Base-by-base conservation (phyloP, 2,329 filamentous ascomycete genomes). In the Arthrobotrys pseudoclavata region DNA sequence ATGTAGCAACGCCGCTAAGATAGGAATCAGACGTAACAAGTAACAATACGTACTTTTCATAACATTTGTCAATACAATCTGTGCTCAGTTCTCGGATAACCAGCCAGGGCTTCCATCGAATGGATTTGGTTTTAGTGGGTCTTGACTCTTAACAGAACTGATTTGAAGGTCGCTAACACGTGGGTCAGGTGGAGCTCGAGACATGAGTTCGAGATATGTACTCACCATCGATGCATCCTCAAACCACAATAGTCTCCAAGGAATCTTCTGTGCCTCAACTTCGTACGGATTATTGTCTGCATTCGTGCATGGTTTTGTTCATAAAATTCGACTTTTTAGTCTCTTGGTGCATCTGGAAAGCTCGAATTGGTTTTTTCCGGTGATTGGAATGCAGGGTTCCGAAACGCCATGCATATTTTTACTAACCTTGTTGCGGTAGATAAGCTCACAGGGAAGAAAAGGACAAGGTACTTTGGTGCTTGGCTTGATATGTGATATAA, bases 371-470 rank as follows among this genome's bases (percentile, higher is more conserved):
- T 24, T 13, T 31, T 42, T 42, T 22, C 40, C 9, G 1, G 31
- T 60, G 31, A 60, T 26, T 42, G 22, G 55, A 60, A 60, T 60
- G 55, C 34, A 60, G 55, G 55, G 55, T 60, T 60, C 31, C 31
- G 55, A 60, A 42, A 60, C 55, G 55, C 55, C 55, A 60, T 60
- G 34, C 55, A 60, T 60, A 26, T 42, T 42, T n/a, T 42, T 9
- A 42, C 55, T 60, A 60, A n/a, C 34, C 55, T 40, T 60, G 31
- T 60, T 57, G 52, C 52, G 34, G 55, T 20, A 60, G 34, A 60
- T 60, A 60, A 60, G 31, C 55, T 42, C 34, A 13, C 55, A 42
- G 10, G 52, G 52, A 13, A 60, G n/a, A 40, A 18, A 20, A 60
- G 24, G 31, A n/a, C 29, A 57, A 20, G 29, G 52, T 31, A 37